Evolutionary conservation across 1,284 basidiomycete genomes (phyloP).

Genomic region (Kalmanozyma brasiliensis): DNA sequence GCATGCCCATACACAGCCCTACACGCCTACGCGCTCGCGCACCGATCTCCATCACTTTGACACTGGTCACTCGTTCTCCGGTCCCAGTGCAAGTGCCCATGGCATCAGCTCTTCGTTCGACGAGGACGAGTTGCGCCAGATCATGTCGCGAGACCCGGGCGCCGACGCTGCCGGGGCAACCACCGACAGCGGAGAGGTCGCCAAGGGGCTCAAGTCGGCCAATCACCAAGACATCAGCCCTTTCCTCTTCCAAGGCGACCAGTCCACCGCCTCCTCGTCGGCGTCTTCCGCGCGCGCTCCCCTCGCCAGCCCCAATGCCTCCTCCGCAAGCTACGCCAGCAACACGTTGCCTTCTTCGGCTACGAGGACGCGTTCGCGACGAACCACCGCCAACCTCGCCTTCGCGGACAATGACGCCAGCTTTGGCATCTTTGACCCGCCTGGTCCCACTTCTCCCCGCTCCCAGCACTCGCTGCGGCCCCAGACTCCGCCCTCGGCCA

Average conservation of each 20-base stretch:
- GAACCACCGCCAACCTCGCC: slow-evolving; percentile 19
- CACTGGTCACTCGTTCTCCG: slow-evolving; percentile 11
- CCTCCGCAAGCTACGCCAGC: background rate
- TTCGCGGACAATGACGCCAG: slow-evolving; percentile 16
- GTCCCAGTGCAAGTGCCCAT: slow-evolving; percentile 12
- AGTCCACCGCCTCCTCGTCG: slow-evolving; percentile 8
- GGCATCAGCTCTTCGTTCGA: slow-evolving; percentile 41
- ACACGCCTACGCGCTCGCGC: slow-evolving; percentile 11
- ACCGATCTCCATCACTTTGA: slow-evolving; percentile 10
- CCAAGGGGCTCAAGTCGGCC: slow-evolving; percentile 21
- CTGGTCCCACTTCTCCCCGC: slow-evolving; percentile 21
- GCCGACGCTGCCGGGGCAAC: no score
- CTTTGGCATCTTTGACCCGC: slow-evolving; percentile 19
- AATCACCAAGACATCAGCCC: slow-evolving; percentile 55
- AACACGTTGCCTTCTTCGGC: slow-evolving; percentile 2
- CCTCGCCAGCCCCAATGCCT: background rate
- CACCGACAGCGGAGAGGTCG: slow-evolving; percentile 34
- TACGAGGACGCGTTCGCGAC: slow-evolving; percentile 18
- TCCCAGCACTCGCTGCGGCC: slow-evolving; percentile 37
- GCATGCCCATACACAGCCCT: slow-evolving; percentile 26
- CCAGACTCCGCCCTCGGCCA: slow-evolving; percentile 49
- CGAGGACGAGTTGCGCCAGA: slow-evolving; percentile 41
- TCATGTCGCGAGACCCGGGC: slow-evolving; percentile 33
- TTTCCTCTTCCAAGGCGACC: slow-evolving; percentile 48
- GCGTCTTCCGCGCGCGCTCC: slow-evolving; percentile 14